Percentiles rank a stretch among this genome's conserved stretches.
Evolutionary conservation across 2,329 filamentous ascomycete species (phyloP).

Genomic region (Ampelomyces quisqualis): DNA sequence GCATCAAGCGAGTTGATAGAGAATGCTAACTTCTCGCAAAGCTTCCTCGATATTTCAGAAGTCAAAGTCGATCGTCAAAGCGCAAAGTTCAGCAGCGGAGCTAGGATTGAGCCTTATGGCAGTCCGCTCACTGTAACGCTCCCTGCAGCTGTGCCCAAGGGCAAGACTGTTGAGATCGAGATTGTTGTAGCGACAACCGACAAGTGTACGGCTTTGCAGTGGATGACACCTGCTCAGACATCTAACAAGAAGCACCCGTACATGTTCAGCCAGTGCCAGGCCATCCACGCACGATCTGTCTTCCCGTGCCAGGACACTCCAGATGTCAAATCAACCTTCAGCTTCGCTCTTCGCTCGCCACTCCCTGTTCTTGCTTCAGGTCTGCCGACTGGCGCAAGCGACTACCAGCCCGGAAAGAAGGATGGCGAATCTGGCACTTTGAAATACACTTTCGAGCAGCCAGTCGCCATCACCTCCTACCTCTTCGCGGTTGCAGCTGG

Average conservation of each 20-base stretch:
- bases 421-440: slow-evolving; percentile 57
- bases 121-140: slow-evolving; percentile 66
- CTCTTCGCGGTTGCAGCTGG: slow-evolving; percentile 87
- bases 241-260: slow-evolving; percentile 95
- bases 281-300: slow-evolving; percentile 88
- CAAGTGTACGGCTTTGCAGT: slow-evolving; percentile 89
- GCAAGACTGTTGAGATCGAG: slow-evolving; percentile 52
- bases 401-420: slow-evolving; percentile 52
- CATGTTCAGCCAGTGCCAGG: slow-evolving; percentile 98
- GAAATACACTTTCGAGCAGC: slow-evolving; percentile 83
- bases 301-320: slow-evolving; percentile 98
- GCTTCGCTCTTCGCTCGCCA: slow-evolving; percentile 82
- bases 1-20: not conserved
- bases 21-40: slow-evolving; percentile 24
- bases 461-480: slow-evolving; percentile 90
- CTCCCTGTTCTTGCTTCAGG: slow-evolving; percentile 92
- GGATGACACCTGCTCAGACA: slow-evolving; percentile 90
- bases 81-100: slow-evolving; percentile 69
- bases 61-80: slow-evolving; percentile 68
- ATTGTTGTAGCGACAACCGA: slow-evolving; percentile 71
- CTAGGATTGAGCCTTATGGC: slow-evolving; percentile 72
- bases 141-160: slow-evolving; percentile 49
- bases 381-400: slow-evolving; percentile 58
- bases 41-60: slow-evolving; percentile 70
- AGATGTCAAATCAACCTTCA: slow-evolving; percentile 93